Evolutionary conservation across 2,329 filamentous ascomycete species (phyloP).

Genomic region (Aspergillus luchuensis): DNA sequence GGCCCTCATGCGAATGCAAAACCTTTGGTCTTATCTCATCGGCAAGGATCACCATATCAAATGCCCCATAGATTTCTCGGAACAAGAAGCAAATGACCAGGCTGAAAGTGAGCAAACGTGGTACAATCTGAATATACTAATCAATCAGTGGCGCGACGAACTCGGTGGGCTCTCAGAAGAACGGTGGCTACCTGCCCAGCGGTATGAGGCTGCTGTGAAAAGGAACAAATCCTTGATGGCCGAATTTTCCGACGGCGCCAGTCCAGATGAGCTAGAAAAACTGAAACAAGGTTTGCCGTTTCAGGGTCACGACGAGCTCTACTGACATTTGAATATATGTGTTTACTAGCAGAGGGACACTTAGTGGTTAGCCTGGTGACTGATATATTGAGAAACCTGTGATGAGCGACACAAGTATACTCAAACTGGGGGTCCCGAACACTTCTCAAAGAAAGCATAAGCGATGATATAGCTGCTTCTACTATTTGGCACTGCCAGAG

Average conservation of each 20-base stretch:
- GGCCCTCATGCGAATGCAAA: too few relatives aligned
- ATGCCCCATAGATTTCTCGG: slow-evolving; percentile 22
- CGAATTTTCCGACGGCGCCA: slow-evolving; percentile 9
- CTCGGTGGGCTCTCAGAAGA: slow-evolving; percentile 23
- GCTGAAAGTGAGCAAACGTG: slow-evolving; percentile 24
- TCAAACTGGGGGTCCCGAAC: too few relatives aligned
- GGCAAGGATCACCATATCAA: too few relatives aligned
- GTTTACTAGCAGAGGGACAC: too few relatives aligned
- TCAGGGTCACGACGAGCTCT: slow-evolving; percentile 20
- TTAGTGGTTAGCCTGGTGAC: too few relatives aligned
- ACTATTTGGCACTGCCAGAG: too few relatives aligned
- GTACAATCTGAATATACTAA: slow-evolving; percentile 23
- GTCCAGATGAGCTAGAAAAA: slow-evolving; percentile 14
- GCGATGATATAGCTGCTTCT: too few relatives aligned
- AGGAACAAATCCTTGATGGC: slow-evolving; percentile 14
- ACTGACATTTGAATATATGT: background rate
- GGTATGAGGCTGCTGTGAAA: slow-evolving; percentile 12
- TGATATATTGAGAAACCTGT: too few relatives aligned
- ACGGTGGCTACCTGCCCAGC: slow-evolving; percentile 17
- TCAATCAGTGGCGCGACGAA: slow-evolving; percentile 24
- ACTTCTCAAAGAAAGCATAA: too few relatives aligned
- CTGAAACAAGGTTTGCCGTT: slow-evolving; percentile 20
- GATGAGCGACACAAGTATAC: too few relatives aligned
- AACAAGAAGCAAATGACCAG: slow-evolving; percentile 15
- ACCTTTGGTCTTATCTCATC: too few relatives aligned